Percentiles rank a stretch among this genome's conserved stretches.
Conservation (phyloP, 75 land plant genomes). For the Cunninghamia lanceolata region DNA sequence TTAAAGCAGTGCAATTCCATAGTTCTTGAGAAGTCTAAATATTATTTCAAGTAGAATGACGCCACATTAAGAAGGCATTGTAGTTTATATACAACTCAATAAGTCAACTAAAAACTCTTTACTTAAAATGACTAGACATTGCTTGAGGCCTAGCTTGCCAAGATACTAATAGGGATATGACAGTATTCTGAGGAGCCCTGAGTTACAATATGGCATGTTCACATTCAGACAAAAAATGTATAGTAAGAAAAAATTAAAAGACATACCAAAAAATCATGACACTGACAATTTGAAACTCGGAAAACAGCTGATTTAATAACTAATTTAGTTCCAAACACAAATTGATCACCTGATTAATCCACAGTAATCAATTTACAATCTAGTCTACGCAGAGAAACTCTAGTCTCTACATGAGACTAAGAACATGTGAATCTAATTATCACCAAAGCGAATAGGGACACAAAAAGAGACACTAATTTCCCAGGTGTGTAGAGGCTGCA, state of each 20-base stretch:
- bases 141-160: not conserved
- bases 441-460: not conserved
- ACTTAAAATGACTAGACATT: not conserved
- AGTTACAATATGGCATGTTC: not conserved
- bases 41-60: not conserved
- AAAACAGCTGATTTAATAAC: not conserved
- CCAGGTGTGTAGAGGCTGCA: not conserved
- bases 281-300: not conserved
- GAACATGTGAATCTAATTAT: not conserved
- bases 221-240: not conserved
- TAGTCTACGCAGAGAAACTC: not conserved
- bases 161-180: not conserved
- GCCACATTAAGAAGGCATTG: not conserved
- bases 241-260: no score
- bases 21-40: not conserved
- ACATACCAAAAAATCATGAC: not conserved
- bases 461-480: not conserved
- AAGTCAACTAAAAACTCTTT: not conserved
- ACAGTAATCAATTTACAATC: not conserved
- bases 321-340: not conserved
- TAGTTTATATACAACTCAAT: not conserved
- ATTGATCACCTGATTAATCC: not conserved
- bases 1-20: not conserved
- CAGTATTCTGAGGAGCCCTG: not conserved
- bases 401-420: not conserved